A percentile compares a stretch with the other conserved stretches of the same genome.
Conservation (phyloP, 2,329 filamentous ascomycete genomes). For the Didymella pinodella region DNA sequence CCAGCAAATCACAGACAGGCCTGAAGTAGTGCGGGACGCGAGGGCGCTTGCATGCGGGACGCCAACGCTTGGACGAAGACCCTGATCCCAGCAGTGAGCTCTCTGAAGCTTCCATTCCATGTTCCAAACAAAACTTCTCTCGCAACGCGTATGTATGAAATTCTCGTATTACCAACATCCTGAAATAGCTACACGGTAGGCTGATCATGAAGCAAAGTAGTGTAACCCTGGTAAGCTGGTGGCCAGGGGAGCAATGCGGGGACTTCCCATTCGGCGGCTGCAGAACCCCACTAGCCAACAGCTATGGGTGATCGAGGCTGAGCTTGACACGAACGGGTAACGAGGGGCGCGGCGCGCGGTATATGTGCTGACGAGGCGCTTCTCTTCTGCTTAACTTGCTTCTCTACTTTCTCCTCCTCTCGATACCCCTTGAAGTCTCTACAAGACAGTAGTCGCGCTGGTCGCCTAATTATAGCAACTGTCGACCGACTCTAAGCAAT, state of each 20-base stretch:
- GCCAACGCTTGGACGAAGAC: conserved; percentile 27
- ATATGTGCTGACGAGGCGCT: conserved; percentile 35
- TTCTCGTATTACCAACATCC: neutral
- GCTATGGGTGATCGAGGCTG: conserved; percentile 43
- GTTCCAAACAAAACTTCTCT: neutral
- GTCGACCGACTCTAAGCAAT: neutral
- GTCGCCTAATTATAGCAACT: conserved; percentile 5
- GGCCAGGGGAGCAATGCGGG: conserved; percentile 17
- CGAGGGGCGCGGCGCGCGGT: conserved; percentile 29
- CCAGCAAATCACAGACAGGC: conserved; percentile 21
- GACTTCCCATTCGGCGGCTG: conserved; percentile 20
- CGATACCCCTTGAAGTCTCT: neutral
- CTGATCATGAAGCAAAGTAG: neutral
- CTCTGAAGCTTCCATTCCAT: conserved; percentile 6
- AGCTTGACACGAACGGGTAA: conserved; percentile 35
- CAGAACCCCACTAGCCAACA: conserved; percentile 43
- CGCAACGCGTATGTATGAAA: neutral
- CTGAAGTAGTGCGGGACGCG: conserved; percentile 1
- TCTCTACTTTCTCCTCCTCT: conserved; percentile 11
- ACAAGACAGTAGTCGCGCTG: conserved; percentile 9
- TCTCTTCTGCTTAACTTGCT: conserved; percentile 3
- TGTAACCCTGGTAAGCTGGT: conserved; percentile 16
- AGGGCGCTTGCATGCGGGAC: conserved; percentile 29
- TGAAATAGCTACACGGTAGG: conserved; percentile 5
- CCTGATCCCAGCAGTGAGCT: conserved; percentile 17